A percentile compares a stretch with the other conserved stretches of the same genome.
Evolutionary conservation across 176 grass and related monocot genomes (phyloP).

Genomic region (Musa beccarii): DNA sequence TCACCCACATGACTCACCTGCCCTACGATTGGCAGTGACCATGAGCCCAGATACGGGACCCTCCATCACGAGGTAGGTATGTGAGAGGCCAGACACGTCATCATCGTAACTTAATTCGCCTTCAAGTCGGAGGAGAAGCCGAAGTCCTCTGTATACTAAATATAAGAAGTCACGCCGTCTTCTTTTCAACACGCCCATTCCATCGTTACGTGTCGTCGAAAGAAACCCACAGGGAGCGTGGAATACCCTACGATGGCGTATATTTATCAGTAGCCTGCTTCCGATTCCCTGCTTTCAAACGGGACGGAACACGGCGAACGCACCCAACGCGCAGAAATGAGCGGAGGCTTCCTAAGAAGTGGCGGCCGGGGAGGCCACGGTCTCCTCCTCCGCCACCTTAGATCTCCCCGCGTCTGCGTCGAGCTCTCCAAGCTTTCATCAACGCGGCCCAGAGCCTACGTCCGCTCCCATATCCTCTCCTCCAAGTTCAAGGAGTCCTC

Average conservation of each 20-base stretch:
- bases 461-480: constrained; percentile 48
- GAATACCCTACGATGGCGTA: neutral
- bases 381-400: constrained; percentile 4
- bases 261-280: neutral
- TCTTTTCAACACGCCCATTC: neutral
- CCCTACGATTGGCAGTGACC: too few relatives aligned
- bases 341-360: neutral
- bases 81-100: too few relatives aligned
- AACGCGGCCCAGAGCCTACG: neutral
- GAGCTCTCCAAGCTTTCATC: neutral
- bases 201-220: neutral
- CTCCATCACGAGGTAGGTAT: too few relatives aligned
- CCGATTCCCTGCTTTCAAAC: neutral
- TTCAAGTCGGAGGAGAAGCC: too few relatives aligned
- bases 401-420: neutral
- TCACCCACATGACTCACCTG: too few relatives aligned
- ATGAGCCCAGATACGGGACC: too few relatives aligned
- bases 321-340: neutral
- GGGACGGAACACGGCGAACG: neutral
- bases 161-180: neutral
- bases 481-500: constrained; percentile 21
- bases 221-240: neutral
- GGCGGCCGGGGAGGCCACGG: neutral
- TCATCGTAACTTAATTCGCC: too few relatives aligned
- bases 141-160: too few relatives aligned